phyloP scores from a whole-genome alignment of 1,284 basidiomycete species.

The Mycosarcoma mackinlayi region DNA sequence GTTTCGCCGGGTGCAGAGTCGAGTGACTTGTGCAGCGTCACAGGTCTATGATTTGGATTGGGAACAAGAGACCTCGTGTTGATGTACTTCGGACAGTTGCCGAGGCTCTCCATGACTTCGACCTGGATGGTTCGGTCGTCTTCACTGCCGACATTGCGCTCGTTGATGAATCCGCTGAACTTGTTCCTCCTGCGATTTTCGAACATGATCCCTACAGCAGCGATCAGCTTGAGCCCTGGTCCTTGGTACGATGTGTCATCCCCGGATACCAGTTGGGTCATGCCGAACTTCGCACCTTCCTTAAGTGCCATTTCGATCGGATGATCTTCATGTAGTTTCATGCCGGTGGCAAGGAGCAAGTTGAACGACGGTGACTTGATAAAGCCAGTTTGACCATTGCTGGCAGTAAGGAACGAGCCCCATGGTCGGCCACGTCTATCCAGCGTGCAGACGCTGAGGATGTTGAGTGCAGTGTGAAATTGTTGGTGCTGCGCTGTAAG shows the following conservation, averaged over 20 bases:
- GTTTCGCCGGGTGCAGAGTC: slow-evolving; percentile 1
- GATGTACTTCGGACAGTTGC: slow-evolving; percentile 48
- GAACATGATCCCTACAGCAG: slow-evolving; percentile 40
- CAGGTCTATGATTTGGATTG: slow-evolving; percentile 9
- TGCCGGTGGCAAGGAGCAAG: slow-evolving; percentile 18
- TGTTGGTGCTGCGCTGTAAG: slow-evolving; percentile 35
- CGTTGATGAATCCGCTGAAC: slow-evolving; percentile 39
- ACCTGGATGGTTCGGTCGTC: slow-evolving; percentile 24
- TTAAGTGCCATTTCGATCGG: slow-evolving; percentile 26
- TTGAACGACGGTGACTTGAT: slow-evolving; percentile 29
- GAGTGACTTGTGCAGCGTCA: slow-evolving; percentile 20
- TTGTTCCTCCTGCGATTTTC: slow-evolving; percentile 40
- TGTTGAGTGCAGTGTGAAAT: slow-evolving; percentile 27
- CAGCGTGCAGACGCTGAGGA: slow-evolving; percentile 35
- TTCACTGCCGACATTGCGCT: slow-evolving; percentile 13
- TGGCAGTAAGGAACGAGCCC: slow-evolving; percentile 25
- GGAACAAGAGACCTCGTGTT: slow-evolving; percentile 25
- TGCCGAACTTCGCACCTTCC: slow-evolving; percentile 33
- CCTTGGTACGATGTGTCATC: slow-evolving; percentile 21
- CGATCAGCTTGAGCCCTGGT: slow-evolving; percentile 32
- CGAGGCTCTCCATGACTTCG: slow-evolving; percentile 40
- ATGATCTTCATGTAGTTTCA: slow-evolving; percentile 32
- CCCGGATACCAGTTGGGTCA: slow-evolving; percentile 18
- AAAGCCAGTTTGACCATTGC: slow-evolving; percentile 22
- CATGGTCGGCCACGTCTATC: slow-evolving; percentile 34